phyloP scores from a whole-genome alignment of 371 early-diverging fungal species.

The Vairimorpha ceranae region DNA sequence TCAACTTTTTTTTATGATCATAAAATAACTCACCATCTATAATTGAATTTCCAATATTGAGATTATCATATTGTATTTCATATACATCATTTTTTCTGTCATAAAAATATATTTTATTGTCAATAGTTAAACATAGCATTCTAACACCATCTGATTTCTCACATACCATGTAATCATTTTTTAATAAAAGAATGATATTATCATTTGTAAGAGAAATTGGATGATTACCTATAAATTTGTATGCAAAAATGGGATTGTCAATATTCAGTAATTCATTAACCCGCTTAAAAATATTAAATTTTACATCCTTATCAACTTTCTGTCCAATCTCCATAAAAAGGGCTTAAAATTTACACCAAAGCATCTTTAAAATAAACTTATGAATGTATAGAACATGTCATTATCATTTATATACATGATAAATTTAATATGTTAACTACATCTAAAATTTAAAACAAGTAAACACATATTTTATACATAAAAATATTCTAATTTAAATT shows the following conservation, averaged over 20 bases:
- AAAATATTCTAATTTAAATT: no score
- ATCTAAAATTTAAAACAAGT: neutral
- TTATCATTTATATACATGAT: no score
- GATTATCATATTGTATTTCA: neutral
- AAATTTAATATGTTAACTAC: no score
- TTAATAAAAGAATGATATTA: slow-evolving; percentile 68
- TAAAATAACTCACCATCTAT: slow-evolving; percentile 61
- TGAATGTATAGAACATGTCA: no score
- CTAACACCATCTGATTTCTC: slow-evolving; percentile 94
- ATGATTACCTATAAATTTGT: slow-evolving; percentile 77
- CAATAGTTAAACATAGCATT: slow-evolving; percentile 66
- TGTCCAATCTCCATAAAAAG: neutral
- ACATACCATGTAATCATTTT: slow-evolving; percentile 80
- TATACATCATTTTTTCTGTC: slow-evolving; percentile 59
- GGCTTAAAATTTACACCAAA: neutral
- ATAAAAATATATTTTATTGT: slow-evolving; percentile 49
- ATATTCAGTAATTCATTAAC: slow-evolving; percentile 1
- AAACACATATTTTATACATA: no score
- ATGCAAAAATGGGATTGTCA: neutral
- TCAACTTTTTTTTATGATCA: slow-evolving; percentile 21
- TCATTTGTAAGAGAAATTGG: slow-evolving; percentile 74
- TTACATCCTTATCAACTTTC: neutral
- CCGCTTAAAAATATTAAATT: neutral
- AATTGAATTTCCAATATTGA: slow-evolving; percentile 19
- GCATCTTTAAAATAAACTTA: no score